phyloP scores from a whole-genome alignment of 2,329 filamentous ascomycete genomes.

The Tetracladium maxilliforme region DNA sequence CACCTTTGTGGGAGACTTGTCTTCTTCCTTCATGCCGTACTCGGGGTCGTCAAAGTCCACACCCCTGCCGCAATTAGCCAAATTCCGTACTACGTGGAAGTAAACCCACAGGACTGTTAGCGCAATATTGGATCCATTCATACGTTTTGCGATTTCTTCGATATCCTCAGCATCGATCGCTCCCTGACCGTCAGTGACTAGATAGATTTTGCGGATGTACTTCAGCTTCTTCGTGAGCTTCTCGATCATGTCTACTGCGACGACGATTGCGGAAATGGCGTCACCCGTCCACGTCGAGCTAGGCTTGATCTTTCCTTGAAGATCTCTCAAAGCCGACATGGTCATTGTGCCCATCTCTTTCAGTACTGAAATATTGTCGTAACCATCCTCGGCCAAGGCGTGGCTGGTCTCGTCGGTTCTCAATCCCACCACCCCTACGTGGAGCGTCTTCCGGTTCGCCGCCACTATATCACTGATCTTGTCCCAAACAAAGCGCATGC shows the following conservation, averaged over 20 bases:
- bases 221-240: conserved; percentile 69
- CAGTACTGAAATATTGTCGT: conserved; percentile 68
- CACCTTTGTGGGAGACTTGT: conserved; percentile 61
- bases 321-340: conserved; percentile 52
- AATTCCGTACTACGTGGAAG: conserved; percentile 1
- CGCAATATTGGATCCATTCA: conserved; percentile 65
- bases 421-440: conserved; percentile 68
- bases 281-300: conserved; percentile 61
- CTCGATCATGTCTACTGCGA: conserved; percentile 78
- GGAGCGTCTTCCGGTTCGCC: conserved; percentile 54
- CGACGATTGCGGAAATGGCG: conserved; percentile 71
- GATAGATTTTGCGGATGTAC: conserved; percentile 64
- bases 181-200: conserved; percentile 72
- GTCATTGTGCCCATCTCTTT: conserved; percentile 47
- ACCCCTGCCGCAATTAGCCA: conserved; percentile 37
- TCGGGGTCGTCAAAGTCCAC: conserved; percentile 88
- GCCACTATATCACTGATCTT: conserved; percentile 64
- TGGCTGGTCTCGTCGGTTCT: conserved; percentile 68
- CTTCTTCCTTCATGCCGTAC: conserved; percentile 83
- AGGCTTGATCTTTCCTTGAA: conserved; percentile 49
- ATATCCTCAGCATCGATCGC: conserved; percentile 59
- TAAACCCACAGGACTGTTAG: conserved; percentile 59
- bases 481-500: conserved; percentile 89
- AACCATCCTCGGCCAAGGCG: conserved; percentile 48
- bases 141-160: conserved; percentile 53